phyloP scores from a whole-genome alignment of 352 stramenopile genomes.

The Phytophthora cajani region DNA sequence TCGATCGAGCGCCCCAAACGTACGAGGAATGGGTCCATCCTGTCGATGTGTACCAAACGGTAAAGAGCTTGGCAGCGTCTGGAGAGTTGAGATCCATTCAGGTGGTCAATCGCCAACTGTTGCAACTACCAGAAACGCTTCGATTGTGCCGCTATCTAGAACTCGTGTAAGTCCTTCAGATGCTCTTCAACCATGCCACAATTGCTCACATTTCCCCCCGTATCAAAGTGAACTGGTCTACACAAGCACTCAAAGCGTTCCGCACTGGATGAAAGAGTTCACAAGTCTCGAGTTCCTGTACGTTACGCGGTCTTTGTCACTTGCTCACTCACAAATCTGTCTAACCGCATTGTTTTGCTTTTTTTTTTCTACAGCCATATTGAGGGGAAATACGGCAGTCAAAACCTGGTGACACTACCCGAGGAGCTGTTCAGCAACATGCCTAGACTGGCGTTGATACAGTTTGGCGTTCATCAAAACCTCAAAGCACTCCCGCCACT shows the following conservation, averaged over 20 bases:
- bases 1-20: constrained; percentile 26
- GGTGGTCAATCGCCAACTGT: constrained; percentile 34
- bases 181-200: not conserved
- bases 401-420: constrained; percentile 21
- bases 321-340: not conserved
- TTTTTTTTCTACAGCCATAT: constrained; percentile 16
- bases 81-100: constrained; percentile 30
- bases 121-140: constrained; percentile 28
- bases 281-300: constrained; percentile 26
- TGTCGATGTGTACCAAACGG: constrained; percentile 16
- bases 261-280: constrained; percentile 16
- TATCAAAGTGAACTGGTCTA: constrained; percentile 14
- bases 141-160: constrained; percentile 17
- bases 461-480: constrained; percentile 23
- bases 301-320: constrained; percentile 1
- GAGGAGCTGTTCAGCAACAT: constrained; percentile 27
- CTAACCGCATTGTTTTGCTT: no score
- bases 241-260: constrained; percentile 23
- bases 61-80: constrained; percentile 22
- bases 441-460: constrained; percentile 24
- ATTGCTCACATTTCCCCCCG: constrained; percentile 4
- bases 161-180: constrained; percentile 25
- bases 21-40: constrained; percentile 34
- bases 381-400: constrained; percentile 30
- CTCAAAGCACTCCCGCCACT: constrained; percentile 15